Evolutionary conservation across 1,284 basidiomycete species (phyloP), one percentile per base, ranked within the genome.

Genomic region (Wolfiporia cocos): DNA sequence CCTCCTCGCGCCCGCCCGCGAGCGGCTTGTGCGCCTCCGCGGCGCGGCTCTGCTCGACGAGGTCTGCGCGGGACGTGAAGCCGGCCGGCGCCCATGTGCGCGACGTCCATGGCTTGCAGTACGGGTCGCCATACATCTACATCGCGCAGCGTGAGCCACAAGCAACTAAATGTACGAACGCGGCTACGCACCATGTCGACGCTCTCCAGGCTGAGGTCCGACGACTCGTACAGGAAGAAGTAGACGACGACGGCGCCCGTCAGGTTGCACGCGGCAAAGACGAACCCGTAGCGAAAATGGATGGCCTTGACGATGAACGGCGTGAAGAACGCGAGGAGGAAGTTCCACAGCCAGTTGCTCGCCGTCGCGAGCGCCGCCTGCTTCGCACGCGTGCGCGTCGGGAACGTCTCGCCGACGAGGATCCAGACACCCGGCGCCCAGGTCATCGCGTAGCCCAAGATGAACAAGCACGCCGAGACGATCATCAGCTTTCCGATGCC

Each of bases 381-480:
- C 62, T 86, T 86, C 4, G 84, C 83, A 43, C 86, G 72, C 4
- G 84, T 86, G 32, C 78, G 67, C 11, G 81, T 85, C 1, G 81
- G 77, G 71, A 88, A 88, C 1, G 81, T 85, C 63, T 90, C 86
- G 28, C 82, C 82, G 46, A 81, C 81, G 17, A 86, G 65, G 59
- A 83, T 86, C 84, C 85, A 88, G 41, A 86, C 64, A 42, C 81
- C 79, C 63, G 78, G 77, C 23, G 73, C 79, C 83, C 84, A 89
- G 17, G 86, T 87, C 62, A 71, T 78, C 2, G 86, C 84, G 56
- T 81, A 90, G 11, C 83, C 85, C 23, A 83, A 61, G 55, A 90
- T 89, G 66, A 89, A 89, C 55, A 91, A 55, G 55, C 83, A 88
- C 0, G 85, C 81, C n/a, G 76, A 71, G 49, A 86, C 75, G 50